phyloP scores from a whole-genome alignment of 176 grass and related monocot genomes.

The Oropetium thomaeum region DNA sequence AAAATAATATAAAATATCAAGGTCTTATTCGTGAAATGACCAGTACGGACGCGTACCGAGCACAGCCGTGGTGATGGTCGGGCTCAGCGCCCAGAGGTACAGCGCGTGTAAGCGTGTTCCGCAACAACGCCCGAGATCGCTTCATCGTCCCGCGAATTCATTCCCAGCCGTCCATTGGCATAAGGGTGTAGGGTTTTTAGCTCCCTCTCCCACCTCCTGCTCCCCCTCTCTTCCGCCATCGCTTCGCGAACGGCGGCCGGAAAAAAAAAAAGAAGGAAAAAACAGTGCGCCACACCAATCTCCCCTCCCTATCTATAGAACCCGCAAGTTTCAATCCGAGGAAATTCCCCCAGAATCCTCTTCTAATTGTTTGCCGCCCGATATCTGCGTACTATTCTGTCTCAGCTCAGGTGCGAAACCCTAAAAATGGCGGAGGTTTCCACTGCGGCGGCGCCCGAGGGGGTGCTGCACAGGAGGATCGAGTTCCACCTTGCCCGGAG shows the following conservation, averaged over 20 bases:
- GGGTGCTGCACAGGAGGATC: conserved; percentile 67
- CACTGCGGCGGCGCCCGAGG: conserved; percentile 38
- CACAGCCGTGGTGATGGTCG: too few relatives aligned
- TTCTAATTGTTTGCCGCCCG: not conserved
- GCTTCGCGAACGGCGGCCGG: conserved; percentile 42
- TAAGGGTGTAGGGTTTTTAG: conserved; percentile 63
- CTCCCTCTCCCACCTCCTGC: not conserved
- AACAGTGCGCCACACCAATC: conserved; percentile 11
- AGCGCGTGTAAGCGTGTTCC: not conserved
- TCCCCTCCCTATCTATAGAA: conserved; percentile 26
- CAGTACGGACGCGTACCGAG: too few relatives aligned
- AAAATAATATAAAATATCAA: too few relatives aligned
- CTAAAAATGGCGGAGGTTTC: conserved; percentile 41
- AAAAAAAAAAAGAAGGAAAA: not conserved
- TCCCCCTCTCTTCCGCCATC: conserved; percentile 27
- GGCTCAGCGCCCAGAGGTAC: not conserved
- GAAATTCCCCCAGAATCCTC: not conserved
- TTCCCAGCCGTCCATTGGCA: conserved; percentile 17
- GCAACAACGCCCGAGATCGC: conserved; percentile 17
- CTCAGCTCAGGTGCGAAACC: conserved; percentile 6
- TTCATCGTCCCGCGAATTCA: not conserved
- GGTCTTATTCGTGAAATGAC: too few relatives aligned
- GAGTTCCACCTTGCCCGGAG: conserved; percentile 71
- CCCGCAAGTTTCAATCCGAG: not conserved
- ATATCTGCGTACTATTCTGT: not conserved